phyloP scores from a whole-genome alignment of 768 basidiomycete genomes.

The Xanthoconium stramineum region DNA sequence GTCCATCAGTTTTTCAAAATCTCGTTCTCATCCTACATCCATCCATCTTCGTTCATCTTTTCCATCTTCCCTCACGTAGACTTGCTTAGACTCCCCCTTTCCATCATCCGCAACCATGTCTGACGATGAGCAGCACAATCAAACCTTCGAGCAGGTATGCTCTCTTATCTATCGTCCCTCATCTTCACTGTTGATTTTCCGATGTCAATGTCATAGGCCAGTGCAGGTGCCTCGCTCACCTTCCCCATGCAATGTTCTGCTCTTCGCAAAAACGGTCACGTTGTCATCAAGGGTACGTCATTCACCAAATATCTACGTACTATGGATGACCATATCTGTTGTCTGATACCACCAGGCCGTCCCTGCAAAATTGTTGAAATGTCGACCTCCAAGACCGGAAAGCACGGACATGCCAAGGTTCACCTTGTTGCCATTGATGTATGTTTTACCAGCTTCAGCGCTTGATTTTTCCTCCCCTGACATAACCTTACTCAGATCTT shows the following conservation, averaged over 20 bases:
- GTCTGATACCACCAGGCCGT: conserved; percentile 46
- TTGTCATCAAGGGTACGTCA: conserved; percentile 83
- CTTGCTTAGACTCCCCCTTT: conserved; percentile 14
- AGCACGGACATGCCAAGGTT: conserved; percentile 99
- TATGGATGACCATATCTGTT: not conserved
- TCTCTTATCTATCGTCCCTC: conserved; percentile 5
- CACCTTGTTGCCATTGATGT: conserved; percentile 97
- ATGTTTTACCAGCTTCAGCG: conserved; percentile 33
- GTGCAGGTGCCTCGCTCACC: conserved; percentile 73
- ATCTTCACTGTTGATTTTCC: conserved; percentile 13
- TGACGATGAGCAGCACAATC: conserved; percentile 92
- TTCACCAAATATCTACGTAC: not conserved
- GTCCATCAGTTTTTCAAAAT: conserved; percentile 11
- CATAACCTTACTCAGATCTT: conserved; percentile 68
- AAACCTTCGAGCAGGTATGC: conserved; percentile 78
- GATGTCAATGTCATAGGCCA: conserved; percentile 46
- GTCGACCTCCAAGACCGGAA: conserved; percentile 99
- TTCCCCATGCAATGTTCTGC: conserved; percentile 96
- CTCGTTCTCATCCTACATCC: conserved; percentile 21
- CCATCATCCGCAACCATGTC: conserved; percentile 54
- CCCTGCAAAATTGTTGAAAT: conserved; percentile 99
- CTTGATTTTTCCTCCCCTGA: conserved; percentile 3
- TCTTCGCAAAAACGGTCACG: conserved; percentile 88
- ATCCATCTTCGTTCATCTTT: conserved; percentile 28
- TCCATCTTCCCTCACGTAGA: conserved; percentile 23